A percentile compares a stretch with the other conserved stretches of the same genome.
phyloP scores from a whole-genome alignment of 345 rosid species.

The Eucalyptus sideroxylon region DNA sequence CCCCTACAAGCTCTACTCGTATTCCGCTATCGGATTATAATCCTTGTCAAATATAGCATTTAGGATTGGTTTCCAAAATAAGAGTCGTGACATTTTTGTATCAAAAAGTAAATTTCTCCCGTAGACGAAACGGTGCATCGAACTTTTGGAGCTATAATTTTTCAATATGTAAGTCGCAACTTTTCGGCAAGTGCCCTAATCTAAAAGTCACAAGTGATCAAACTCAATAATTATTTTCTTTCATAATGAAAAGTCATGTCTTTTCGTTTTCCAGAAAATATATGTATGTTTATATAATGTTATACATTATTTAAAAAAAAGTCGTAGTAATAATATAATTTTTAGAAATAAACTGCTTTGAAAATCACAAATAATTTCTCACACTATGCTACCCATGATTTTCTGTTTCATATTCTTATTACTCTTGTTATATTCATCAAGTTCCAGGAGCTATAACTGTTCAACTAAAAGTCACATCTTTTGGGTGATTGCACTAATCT shows the following conservation, averaged over 20 bases:
- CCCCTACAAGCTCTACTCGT: not conserved
- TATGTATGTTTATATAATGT: too few species aligned
- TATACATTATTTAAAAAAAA: too few species aligned
- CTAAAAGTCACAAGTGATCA: not conserved
- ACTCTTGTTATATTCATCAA: not conserved
- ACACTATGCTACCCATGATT: not conserved
- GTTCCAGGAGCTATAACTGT: not conserved
- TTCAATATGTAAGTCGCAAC: not conserved
- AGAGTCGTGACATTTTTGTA: not conserved
- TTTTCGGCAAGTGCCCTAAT: fast-evolving
- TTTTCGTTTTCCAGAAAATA: not conserved
- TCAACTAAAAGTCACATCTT: not conserved
- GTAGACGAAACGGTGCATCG: fast-evolving
- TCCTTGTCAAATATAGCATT: not conserved
- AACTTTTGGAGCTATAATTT: not conserved
- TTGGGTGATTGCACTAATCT: not conserved
- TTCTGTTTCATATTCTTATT: too few species aligned
- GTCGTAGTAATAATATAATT: fast-evolving
- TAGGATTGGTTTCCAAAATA: not conserved
- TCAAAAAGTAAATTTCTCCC: not conserved
- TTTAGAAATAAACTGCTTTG: not conserved
- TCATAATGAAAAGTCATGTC: not conserved
- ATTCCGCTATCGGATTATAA: not conserved
- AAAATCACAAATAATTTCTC: not conserved
- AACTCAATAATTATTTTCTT: fast-evolving